Conservation (phyloP, 2,329 filamentous ascomycete genomes). For the Rosellinia necatrix region DNA sequence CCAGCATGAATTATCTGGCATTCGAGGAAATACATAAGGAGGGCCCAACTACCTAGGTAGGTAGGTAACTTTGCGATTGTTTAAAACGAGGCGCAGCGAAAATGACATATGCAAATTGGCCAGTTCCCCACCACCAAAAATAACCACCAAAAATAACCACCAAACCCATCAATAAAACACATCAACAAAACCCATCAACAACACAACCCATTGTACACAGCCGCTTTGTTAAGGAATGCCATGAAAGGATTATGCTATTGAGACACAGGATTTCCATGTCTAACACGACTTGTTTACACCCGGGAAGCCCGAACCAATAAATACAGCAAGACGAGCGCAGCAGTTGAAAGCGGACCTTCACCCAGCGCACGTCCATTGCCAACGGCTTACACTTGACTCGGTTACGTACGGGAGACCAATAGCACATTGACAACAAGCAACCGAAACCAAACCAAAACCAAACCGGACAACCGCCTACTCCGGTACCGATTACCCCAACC, state of each 20-base stretch:
- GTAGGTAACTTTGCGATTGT: not conserved
- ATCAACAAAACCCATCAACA: not conserved
- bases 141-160: not conserved
- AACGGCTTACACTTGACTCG: too few relatives aligned
- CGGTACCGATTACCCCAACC: too few relatives aligned
- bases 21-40: too few relatives aligned
- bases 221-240: slow-evolving; percentile 6
- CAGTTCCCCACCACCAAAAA: slow-evolving; percentile 12
- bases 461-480: too few relatives aligned
- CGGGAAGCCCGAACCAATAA: too few relatives aligned
- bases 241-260: not conserved
- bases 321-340: too few relatives aligned
- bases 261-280: not conserved
- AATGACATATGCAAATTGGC: slow-evolving; percentile 16
- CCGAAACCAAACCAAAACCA: too few relatives aligned
- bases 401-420: too few relatives aligned
- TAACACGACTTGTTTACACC: not conserved
- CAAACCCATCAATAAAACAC: slow-evolving; percentile 16
- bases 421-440: too few relatives aligned
- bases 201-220: not conserved
- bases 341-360: too few relatives aligned
- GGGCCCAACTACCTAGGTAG: too few relatives aligned
- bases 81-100: slow-evolving; percentile 19
- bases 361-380: too few relatives aligned
- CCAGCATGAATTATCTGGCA: not conserved